Percentiles rank a stretch among this genome's conserved stretches.
These are phyloP conservation scores for Rhynchospora breviuscula DNA, from an alignment of 176 grass and related monocot species.

Conservation along the genomic window DNA sequence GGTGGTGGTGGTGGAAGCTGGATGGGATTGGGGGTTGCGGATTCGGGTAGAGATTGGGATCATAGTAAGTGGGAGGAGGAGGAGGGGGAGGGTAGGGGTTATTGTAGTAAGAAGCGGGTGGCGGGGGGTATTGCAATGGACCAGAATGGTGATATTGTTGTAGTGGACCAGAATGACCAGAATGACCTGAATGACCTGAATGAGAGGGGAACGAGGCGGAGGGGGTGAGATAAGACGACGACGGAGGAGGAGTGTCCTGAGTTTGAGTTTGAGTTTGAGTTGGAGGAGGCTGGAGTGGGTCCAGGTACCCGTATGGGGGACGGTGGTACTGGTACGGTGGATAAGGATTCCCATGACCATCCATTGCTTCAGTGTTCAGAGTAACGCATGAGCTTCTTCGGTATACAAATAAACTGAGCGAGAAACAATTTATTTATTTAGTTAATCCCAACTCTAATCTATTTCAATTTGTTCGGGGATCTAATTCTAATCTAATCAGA, in stretches of 20 bases:
- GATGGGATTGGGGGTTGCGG: not conserved
- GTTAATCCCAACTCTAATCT: too few species aligned
- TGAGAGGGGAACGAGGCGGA: constrained; percentile 11
- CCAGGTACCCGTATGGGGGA: not conserved
- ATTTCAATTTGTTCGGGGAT: too few species aligned
- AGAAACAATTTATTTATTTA: too few species aligned
- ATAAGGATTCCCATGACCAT: not conserved
- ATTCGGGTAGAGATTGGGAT: not conserved
- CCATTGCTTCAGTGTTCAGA: not conserved
- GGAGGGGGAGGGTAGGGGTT: not conserved
- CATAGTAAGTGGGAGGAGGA: not conserved
- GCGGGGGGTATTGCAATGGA: constrained; percentile 16
- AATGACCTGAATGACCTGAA: not conserved
- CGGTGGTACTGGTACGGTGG: not conserved
- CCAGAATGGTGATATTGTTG: constrained; percentile 22
- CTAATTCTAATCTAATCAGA: too few species aligned
- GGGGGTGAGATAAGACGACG: not conserved
- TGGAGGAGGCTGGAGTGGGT: not conserved
- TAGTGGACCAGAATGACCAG: not conserved
- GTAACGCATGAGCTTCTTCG: too few species aligned
- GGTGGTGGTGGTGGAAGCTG: too few species aligned
- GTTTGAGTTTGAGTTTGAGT: not conserved
- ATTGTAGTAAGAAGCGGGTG: not conserved
- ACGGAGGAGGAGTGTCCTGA: not conserved
- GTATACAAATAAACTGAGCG: too few species aligned